Conservation (phyloP, 768 basidiomycete genomes). For the Tricholoma furcatifolium region DNA sequence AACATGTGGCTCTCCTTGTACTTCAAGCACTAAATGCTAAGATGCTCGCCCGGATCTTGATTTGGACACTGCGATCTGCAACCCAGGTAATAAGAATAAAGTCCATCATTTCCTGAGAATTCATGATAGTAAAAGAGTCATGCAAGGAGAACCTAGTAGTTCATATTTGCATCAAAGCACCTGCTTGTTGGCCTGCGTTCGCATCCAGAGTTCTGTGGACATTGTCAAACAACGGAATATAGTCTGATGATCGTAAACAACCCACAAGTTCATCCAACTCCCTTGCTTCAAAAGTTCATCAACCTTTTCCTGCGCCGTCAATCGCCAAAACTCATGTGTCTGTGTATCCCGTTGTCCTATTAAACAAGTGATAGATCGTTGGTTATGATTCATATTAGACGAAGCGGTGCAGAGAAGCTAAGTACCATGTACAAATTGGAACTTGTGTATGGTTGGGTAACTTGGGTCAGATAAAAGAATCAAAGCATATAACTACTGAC, state of each 20-base stretch:
- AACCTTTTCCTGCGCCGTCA: slow-evolving; percentile 74
- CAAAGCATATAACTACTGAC: slow-evolving; percentile 24
- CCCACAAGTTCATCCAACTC: slow-evolving; percentile 75
- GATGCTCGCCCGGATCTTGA: slow-evolving; percentile 79
- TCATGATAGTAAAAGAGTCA: too few species aligned
- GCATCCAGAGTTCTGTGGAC: slow-evolving; percentile 18
- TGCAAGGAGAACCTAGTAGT: too few species aligned
- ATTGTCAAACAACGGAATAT: background rate
- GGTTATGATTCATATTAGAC: slow-evolving; percentile 59
- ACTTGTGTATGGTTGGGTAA: background rate
- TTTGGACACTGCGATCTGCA: slow-evolving; percentile 75
- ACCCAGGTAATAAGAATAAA: slow-evolving; percentile 84
- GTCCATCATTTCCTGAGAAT: slow-evolving; percentile 60
- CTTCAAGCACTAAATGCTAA: slow-evolving; percentile 77
- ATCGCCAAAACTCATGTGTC: slow-evolving; percentile 82
- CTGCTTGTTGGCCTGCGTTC: slow-evolving; percentile 1
- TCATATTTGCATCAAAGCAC: background rate
- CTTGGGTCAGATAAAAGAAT: background rate
- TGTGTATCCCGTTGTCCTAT: slow-evolving; percentile 76
- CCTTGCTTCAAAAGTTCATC: slow-evolving; percentile 70
- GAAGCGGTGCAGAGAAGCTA: slow-evolving; percentile 66
- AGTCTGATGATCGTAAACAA: background rate
- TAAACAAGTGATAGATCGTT: slow-evolving; percentile 78
- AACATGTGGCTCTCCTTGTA: background rate
- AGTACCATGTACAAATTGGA: slow-evolving; percentile 78